A percentile compares a stretch with the other conserved stretches of the same genome.
These are phyloP conservation scores for Geum urbanum DNA, from an alignment of 306 rosid species.

Conservation along the genomic window DNA sequence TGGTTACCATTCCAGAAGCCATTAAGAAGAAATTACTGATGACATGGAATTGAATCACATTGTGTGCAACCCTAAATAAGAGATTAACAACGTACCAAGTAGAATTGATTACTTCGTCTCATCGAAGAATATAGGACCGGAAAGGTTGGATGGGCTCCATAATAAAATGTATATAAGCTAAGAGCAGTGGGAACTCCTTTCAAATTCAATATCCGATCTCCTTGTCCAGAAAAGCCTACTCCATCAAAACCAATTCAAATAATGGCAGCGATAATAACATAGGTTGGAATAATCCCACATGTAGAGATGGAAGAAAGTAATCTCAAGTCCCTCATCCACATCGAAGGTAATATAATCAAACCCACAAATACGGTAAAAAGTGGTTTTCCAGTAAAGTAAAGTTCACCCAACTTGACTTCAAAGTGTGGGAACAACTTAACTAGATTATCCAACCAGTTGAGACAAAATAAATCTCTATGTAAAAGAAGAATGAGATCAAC, in stretches of 20 bases:
- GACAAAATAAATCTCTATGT: constrained; percentile 16
- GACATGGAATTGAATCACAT: too few species aligned
- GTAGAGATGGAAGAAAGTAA: constrained; percentile 18
- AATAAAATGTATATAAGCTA: constrained; percentile 20
- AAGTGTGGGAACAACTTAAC: constrained; percentile 7
- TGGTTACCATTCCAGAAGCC: too few species aligned
- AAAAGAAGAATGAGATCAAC: neutral
- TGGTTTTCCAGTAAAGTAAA: neutral
- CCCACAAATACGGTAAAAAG: constrained; percentile 7
- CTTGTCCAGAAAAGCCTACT: constrained; percentile 7
- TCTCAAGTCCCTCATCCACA: constrained; percentile 15
- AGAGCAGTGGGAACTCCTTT: constrained; percentile 15
- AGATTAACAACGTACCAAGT: neutral
- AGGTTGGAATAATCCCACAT: neutral
- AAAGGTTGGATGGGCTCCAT: constrained; percentile 16
- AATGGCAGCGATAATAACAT: neutral
- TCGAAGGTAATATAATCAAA: constrained; percentile 14
- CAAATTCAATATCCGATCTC: constrained; percentile 5
- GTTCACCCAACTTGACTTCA: neutral
- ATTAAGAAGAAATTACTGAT: too few species aligned
- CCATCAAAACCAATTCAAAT: constrained; percentile 16
- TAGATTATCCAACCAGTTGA: constrained; percentile 13
- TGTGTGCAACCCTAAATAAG: too few species aligned
- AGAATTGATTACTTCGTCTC: constrained; percentile 8
- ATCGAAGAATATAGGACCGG: constrained; percentile 21